Percentiles rank a stretch among this genome's conserved stretches.
Conservation (phyloP, 2,329 filamentous ascomycete genomes). For the Microascus cirrosus region DNA sequence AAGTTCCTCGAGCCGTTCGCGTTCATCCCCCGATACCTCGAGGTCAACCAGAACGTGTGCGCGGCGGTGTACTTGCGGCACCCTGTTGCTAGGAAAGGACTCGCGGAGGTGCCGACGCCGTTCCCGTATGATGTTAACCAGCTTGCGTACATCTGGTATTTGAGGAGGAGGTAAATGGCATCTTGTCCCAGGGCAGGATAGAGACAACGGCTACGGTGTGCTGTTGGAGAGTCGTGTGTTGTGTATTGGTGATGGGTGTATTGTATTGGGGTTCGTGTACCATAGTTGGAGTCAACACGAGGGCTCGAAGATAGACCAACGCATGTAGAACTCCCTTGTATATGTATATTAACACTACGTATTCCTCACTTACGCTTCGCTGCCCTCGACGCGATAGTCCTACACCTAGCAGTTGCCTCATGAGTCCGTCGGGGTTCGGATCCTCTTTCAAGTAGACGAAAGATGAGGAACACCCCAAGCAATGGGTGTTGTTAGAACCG, state of each 20-base stretch:
- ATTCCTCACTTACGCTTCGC: neutral
- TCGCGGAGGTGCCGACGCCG: slow-evolving; percentile 76
- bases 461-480: too few species aligned
- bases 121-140: slow-evolving; percentile 61
- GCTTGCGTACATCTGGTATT: slow-evolving; percentile 88
- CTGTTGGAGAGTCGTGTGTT: neutral
- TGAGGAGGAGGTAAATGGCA: slow-evolving; percentile 57
- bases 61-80: slow-evolving; percentile 90
- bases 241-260: neutral
- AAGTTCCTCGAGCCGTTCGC: slow-evolving; percentile 86
- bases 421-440: too few species aligned
- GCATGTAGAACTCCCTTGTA: neutral
- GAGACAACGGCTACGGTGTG: too few species aligned
- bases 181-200: neutral
- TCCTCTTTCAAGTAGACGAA: too few species aligned
- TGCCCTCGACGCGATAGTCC: neutral
- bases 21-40: slow-evolving; percentile 88
- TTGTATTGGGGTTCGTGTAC: neutral
- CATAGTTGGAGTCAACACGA: neutral
- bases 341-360: neutral
- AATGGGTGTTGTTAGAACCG: too few species aligned
- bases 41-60: slow-evolving; percentile 96
- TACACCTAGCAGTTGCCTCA: too few species aligned
- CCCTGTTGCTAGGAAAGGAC: slow-evolving; percentile 74
- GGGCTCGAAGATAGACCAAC: neutral